Percentiles rank a stretch among this genome's conserved stretches.
phyloP scores from a whole-genome alignment of 176 grass and related monocot genomes.

The Panicum miliaceum region DNA sequence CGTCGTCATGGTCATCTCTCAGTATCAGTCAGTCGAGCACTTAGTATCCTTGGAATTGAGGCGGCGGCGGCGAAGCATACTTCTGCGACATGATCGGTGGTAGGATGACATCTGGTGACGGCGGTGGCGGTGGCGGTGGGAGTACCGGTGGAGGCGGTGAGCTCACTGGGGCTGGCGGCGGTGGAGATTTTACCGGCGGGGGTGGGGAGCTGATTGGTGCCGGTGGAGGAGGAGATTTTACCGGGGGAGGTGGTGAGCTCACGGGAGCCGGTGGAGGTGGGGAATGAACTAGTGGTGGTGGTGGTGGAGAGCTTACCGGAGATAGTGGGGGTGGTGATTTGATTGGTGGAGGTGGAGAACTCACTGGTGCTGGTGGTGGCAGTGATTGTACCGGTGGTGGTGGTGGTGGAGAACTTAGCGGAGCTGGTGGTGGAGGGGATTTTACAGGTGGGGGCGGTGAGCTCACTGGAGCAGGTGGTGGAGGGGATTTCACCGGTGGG shows the following conservation, averaged over 20 bases:
- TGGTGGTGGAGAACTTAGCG: background rate
- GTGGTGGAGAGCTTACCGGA: background rate
- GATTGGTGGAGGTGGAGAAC: constrained; percentile 30
- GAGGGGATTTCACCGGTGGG: background rate
- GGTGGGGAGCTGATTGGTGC: background rate
- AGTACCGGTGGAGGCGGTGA: background rate
- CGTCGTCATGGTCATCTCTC: background rate
- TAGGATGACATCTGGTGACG: constrained; percentile 29
- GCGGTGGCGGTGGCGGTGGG: background rate
- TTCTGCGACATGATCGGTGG: constrained; percentile 36
- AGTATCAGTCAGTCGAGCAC: background rate
- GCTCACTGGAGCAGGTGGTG: constrained; percentile 4
- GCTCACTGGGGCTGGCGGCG: background rate
- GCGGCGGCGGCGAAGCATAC: constrained; percentile 49
- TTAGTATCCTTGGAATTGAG: constrained; percentile 62
- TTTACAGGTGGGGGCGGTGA: background rate
- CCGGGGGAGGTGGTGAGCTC: background rate
- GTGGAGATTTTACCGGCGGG: background rate
- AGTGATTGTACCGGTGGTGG: constrained; percentile 26
- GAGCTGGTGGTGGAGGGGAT: background rate
- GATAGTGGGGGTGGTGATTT: constrained; percentile 15
- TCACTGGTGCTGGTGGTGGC: background rate
- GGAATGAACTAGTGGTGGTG: background rate
- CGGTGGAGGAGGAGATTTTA: background rate
- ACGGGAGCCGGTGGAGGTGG: constrained; percentile 25